Base-by-base conservation (phyloP, 2,329 filamentous ascomycete species). In the Lasiodiplodia hormozganensis region DNA sequence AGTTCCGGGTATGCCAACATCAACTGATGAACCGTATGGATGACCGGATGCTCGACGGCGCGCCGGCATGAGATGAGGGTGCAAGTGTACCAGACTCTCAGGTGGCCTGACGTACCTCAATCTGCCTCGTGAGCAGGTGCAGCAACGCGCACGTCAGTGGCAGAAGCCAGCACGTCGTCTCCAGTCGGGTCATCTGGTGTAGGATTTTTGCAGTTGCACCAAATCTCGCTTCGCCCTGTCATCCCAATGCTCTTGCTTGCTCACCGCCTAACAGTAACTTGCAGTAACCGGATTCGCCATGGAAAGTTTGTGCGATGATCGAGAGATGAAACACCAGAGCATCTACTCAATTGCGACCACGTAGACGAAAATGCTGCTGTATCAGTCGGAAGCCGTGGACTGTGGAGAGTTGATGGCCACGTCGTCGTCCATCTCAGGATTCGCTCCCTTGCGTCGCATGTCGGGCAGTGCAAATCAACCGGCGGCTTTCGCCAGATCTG, bases 191-290 rank as follows among this genome's bases (percentile, higher is more conserved):
- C 57, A 47, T 21, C 23, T 31, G 38, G 57, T 16, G 36, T 40
- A 58, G 38, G 36, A 28, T 16, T 43, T 11, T 53, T 21, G 58
- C 18, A 2, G 58, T 62, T 62, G 58, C 40, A 62, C 58, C 57
- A 60, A 53, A 60, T 60, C 23, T 60, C 57, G 57, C 57, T 60
- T 60, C 38, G 38, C 4, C 38, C 38, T 47, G 36, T 60, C 16
- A 38, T 57, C 34, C n/a, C 34, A 23, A 18, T 57, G 54, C 38
- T 60, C 57, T 60, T 60, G 36, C 38, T 12, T 60, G 21, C 16
- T 47, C 57, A 31, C 11, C 21, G 25, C 36, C 34, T 11, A 57
- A 57, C 18, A 40, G 21, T 31, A 36, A n/a, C 18, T 36, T 28
- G 31, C 57, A 47, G 38, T 40, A n/a, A 47, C 14, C 57, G 18